Evolutionary conservation across 164 flowering plant species (phyloP).

Genomic region (Magnolia kwangsiensis): DNA sequence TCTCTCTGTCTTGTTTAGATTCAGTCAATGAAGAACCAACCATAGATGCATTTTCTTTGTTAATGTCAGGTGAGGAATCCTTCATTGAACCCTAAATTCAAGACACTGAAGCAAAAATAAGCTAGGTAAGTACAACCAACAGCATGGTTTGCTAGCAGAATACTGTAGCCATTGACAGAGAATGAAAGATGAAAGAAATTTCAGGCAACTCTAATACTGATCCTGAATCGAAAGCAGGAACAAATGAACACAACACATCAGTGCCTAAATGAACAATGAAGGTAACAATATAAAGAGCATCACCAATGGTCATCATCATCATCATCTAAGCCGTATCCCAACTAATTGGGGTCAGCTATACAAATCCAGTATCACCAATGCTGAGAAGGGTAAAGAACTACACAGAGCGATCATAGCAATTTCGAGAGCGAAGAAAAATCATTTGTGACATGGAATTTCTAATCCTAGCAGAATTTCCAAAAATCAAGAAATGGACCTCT

Average conservation of each 20-base stretch:
- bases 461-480: no score
- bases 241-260: neutral
- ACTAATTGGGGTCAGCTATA: no score
- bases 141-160: neutral
- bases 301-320: no score
- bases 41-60: conserved; percentile 58
- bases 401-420: no score
- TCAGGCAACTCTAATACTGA: neutral
- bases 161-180: neutral
- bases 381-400: no score
- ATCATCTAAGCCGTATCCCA: no score
- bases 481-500: no score
- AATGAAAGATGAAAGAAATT: neutral
- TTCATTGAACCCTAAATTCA: conserved; percentile 17
- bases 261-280: neutral
- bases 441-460: no score
- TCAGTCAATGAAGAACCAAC: conserved; percentile 65
- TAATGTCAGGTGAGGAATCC: conserved; percentile 54
- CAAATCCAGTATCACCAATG: no score
- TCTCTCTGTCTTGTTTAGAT: conserved; percentile 49
- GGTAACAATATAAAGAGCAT: no score
- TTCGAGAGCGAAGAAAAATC: no score
- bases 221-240: neutral
- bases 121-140: neutral
- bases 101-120: conserved; percentile 10